Evolutionary conservation across 2,329 filamentous ascomycete genomes (phyloP).

Genomic region (Taxawa tesnikishii): DNA sequence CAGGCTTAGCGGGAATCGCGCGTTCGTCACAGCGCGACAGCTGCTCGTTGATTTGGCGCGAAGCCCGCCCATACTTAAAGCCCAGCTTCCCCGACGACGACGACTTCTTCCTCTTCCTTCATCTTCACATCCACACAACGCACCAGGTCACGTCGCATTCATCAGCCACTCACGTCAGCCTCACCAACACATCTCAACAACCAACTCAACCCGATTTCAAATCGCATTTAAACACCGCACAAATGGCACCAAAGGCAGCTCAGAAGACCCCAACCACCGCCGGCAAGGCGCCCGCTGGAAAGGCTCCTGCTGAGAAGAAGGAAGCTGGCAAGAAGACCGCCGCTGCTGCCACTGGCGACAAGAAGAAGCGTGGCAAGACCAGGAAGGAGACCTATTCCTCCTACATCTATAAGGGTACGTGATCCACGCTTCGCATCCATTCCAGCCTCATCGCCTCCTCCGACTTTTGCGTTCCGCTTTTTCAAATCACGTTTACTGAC

Average conservation of each 20-base stretch:
- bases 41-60: conserved; percentile 3
- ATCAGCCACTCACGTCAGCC: conserved; percentile 16
- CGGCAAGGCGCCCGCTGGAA: conserved; percentile 71
- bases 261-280: conserved; percentile 94
- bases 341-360: conserved; percentile 77
- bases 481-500: conserved; percentile 18
- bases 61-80: conserved; percentile 9
- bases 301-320: conserved; percentile 83
- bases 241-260: conserved; percentile 95
- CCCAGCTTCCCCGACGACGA: conserved; percentile 23
- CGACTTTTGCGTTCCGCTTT: conserved; percentile 6
- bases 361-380: conserved; percentile 99
- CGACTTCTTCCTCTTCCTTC: conserved; percentile 24
- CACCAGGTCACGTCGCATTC: conserved; percentile 16
- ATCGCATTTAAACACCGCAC: conserved; percentile 5
- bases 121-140: conserved; percentile 19
- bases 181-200: conserved; percentile 20
- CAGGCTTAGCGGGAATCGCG: conserved; percentile 9
- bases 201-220: conserved; percentile 14
- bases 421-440: conserved; percentile 7
- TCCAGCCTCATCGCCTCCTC: conserved; percentile 7
- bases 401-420: conserved; percentile 99
- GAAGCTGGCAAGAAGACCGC: conserved; percentile 99
- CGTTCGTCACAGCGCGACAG: not conserved
- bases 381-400: conserved; percentile 99